Percentiles rank a stretch among this genome's conserved stretches.
These are phyloP conservation scores for Globisporangium alternatum DNA, from an alignment of 352 stramenopile species.

Conservation along the genomic window DNA sequence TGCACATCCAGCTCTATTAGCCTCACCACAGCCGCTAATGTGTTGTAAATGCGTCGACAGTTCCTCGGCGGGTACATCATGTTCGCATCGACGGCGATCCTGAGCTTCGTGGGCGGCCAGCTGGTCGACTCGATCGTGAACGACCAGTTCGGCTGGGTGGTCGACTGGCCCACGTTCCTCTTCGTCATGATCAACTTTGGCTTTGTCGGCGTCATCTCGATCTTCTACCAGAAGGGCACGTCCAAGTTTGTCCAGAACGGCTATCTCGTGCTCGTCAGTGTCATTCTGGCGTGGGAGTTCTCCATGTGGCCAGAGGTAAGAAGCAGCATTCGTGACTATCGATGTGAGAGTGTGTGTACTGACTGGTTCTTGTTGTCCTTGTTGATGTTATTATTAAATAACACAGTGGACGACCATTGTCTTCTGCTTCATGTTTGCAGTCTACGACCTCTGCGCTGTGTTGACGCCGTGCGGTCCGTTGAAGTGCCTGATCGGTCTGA, in stretches of 20 bases:
- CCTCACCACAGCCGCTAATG: neutral
- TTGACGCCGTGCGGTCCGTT: conserved; percentile 97
- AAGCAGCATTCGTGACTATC: neutral
- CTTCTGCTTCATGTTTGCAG: conserved; percentile 93
- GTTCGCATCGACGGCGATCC: conserved; percentile 81
- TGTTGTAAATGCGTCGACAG: too few relatives aligned
- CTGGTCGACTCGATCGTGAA: conserved; percentile 80
- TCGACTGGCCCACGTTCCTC: conserved; percentile 76
- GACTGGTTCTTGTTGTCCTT: neutral
- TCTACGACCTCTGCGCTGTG: conserved; percentile 98
- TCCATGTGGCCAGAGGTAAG: conserved; percentile 95
- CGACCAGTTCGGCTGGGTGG: conserved; percentile 63
- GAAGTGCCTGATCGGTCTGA: conserved; percentile 90
- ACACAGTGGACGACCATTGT: conserved; percentile 87
- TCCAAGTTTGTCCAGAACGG: conserved; percentile 89
- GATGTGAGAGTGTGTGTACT: neutral
- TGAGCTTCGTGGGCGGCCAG: conserved; percentile 86
- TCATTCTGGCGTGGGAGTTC: conserved; percentile 97
- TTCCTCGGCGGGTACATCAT: conserved; percentile 86
- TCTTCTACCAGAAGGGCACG: conserved; percentile 89
- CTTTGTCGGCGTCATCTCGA: conserved; percentile 84
- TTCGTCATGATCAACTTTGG: conserved; percentile 92
- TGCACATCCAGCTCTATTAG: neutral
- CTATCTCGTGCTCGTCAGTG: conserved; percentile 94
- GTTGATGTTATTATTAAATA: neutral